phyloP scores from a whole-genome alignment of 2,329 filamentous ascomycete species.

The Dryadomyces quercus-mongolicae region DNA sequence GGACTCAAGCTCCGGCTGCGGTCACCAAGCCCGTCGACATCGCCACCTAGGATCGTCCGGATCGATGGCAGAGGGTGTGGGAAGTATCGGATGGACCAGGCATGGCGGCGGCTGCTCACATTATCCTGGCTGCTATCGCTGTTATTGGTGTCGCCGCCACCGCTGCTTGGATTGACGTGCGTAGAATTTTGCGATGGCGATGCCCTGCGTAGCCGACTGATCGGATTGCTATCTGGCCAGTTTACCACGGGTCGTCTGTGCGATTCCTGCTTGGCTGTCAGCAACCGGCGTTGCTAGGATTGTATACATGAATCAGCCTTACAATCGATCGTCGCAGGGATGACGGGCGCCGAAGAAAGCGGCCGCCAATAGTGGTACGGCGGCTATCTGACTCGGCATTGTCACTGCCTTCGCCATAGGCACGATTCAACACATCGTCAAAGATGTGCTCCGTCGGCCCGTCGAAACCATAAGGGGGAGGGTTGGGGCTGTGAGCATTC shows the following conservation, averaged over 20 bases:
- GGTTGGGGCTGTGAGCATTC: too few species aligned
- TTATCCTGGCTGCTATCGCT: neutral
- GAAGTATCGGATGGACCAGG: neutral
- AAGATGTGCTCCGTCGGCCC: neutral
- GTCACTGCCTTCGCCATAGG: neutral
- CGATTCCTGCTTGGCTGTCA: neutral
- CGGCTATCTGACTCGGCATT: neutral
- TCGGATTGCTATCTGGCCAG: slow-evolving; percentile 3
- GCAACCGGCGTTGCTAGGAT: neutral
- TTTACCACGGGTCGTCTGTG: slow-evolving; percentile 3
- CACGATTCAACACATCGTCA: neutral
- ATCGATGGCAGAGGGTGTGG: slow-evolving; percentile 4
- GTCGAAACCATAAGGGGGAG: neutral
- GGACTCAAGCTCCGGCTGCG: slow-evolving; percentile 73
- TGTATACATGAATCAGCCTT: neutral
- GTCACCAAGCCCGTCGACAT: slow-evolving; percentile 67
- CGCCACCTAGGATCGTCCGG: neutral
- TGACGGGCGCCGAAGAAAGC: neutral
- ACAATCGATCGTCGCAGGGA: neutral
- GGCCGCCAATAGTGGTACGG: neutral
- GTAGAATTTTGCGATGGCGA: neutral
- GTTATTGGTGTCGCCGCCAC: neutral
- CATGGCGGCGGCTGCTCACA: neutral
- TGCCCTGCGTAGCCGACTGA: neutral
- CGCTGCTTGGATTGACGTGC: neutral